A percentile compares a stretch with the other conserved stretches of the same genome.
These are phyloP conservation scores for Podila minutissima DNA, from an alignment of 192 early-diverging fungal species.

Conservation along the genomic window DNA sequence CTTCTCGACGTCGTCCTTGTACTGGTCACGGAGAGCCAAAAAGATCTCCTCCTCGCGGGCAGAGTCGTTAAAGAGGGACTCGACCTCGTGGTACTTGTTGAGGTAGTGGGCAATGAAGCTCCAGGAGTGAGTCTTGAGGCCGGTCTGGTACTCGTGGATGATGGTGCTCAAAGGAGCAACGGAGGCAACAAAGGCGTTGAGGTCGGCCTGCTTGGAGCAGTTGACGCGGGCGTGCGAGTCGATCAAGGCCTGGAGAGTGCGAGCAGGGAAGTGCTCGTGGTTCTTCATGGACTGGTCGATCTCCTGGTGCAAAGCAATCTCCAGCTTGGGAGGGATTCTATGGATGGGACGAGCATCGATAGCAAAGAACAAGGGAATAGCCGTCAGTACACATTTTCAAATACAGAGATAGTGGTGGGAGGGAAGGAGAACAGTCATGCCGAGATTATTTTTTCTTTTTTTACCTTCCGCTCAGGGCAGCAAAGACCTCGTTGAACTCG, in stretches of 20 bases:
- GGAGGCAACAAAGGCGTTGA: constrained; percentile 64
- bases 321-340: constrained; percentile 80
- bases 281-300: constrained; percentile 50
- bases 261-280: constrained; percentile 75
- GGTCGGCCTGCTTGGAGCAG: constrained; percentile 71
- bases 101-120: constrained; percentile 78
- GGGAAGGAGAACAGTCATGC: not conserved
- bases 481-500: constrained; percentile 83
- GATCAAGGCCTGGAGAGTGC: constrained; percentile 71
- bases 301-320: constrained; percentile 63
- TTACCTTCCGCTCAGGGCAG: constrained; percentile 78
- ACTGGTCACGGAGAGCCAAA: constrained; percentile 82
- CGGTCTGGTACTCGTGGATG: constrained; percentile 75
- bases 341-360: not conserved
- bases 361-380: not conserved
- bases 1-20: constrained; percentile 82
- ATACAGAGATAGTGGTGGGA: not conserved
- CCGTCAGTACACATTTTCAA: not conserved
- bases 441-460: not conserved
- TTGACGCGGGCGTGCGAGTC: constrained; percentile 58
- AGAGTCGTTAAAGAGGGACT: constrained; percentile 81
- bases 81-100: constrained; percentile 86
- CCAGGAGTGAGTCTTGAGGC: constrained; percentile 81
- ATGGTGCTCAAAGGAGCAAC: constrained; percentile 75
- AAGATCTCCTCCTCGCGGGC: constrained; percentile 86